Conservation (phyloP, 2,329 filamentous ascomycete species). For the Macrophomina tecta region DNA sequence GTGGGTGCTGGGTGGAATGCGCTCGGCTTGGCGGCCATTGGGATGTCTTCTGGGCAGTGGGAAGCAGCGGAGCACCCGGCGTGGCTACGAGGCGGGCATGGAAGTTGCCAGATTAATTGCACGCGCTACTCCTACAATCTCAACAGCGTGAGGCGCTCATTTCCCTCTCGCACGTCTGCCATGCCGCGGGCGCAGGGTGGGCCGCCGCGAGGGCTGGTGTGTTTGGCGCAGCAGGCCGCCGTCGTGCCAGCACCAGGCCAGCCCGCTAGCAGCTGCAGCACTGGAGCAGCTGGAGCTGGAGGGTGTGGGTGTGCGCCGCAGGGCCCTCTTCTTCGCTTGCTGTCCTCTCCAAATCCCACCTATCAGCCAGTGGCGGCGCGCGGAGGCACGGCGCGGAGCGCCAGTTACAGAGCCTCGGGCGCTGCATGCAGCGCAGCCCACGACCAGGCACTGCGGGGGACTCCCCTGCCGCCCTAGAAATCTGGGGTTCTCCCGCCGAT, state of each 20-base stretch:
- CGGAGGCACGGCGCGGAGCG: conserved; percentile 14
- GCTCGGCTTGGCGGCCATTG: conserved; percentile 13
- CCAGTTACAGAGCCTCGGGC: conserved; percentile 23
- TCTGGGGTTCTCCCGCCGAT: conserved; percentile 20
- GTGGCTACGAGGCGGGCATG: neutral
- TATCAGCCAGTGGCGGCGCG: conserved; percentile 13
- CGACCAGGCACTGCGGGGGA: conserved; percentile 17
- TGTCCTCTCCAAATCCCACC: conserved; percentile 6
- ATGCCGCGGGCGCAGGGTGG: neutral
- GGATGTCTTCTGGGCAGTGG: neutral
- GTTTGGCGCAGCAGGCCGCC: neutral
- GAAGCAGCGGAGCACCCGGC: neutral
- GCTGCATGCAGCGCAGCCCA: conserved; percentile 5
- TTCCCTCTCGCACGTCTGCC: neutral
- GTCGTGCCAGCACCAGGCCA: conserved; percentile 5
- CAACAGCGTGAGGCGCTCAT: neutral
- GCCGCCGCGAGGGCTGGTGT: neutral
- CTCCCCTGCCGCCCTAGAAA: conserved; percentile 21
- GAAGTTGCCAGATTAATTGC: conserved; percentile 18
- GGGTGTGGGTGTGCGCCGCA: conserved; percentile 3
- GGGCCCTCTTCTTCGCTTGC: conserved; percentile 3
- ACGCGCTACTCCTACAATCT: conserved; percentile 3
- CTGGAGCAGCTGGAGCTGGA: neutral
- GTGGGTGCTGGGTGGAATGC: neutral
- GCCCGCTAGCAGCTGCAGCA: neutral